These are phyloP conservation scores for Mycena epipterygia DNA, from an alignment of 768 basidiomycete genomes.

Conservation along the genomic window DNA sequence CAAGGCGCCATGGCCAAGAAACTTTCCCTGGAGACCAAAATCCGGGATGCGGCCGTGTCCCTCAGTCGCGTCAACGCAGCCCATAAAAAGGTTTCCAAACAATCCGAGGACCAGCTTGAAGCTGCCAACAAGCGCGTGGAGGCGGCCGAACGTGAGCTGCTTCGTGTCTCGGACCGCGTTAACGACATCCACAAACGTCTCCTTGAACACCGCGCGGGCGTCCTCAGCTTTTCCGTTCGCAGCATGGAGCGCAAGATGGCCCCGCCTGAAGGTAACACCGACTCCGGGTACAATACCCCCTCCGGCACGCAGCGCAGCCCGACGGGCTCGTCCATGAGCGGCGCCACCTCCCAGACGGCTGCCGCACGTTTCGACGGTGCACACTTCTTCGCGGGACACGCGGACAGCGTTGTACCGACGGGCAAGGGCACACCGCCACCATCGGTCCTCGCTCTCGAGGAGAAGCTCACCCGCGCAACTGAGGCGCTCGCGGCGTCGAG, in stretches of 20 bases:
- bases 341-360: constrained; percentile 53
- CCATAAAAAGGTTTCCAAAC: constrained; percentile 71
- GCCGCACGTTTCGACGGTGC: constrained; percentile 79
- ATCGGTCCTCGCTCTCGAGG: constrained; percentile 70
- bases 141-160: constrained; percentile 76
- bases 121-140: constrained; percentile 82
- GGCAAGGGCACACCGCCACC: constrained; percentile 56
- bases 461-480: constrained; percentile 73
- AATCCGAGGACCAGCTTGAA: constrained; percentile 79
- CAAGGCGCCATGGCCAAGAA: constrained; percentile 78
- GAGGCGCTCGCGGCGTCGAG: constrained; percentile 69
- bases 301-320: constrained; percentile 68
- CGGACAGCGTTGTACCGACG: constrained; percentile 71
- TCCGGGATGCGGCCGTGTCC: constrained; percentile 87
- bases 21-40: constrained; percentile 85
- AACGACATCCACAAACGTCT: constrained; percentile 74
- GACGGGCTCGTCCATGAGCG: constrained; percentile 56
- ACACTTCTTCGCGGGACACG: constrained; percentile 89
- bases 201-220: constrained; percentile 87
- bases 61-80: constrained; percentile 76
- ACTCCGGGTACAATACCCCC: constrained; percentile 69
- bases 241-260: constrained; percentile 71
- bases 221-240: constrained; percentile 79
- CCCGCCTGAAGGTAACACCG: constrained; percentile 47
- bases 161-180: constrained; percentile 73